Evolutionary conservation across 2,329 filamentous ascomycete genomes (phyloP).

Genomic region (Cadophora sp.): DNA sequence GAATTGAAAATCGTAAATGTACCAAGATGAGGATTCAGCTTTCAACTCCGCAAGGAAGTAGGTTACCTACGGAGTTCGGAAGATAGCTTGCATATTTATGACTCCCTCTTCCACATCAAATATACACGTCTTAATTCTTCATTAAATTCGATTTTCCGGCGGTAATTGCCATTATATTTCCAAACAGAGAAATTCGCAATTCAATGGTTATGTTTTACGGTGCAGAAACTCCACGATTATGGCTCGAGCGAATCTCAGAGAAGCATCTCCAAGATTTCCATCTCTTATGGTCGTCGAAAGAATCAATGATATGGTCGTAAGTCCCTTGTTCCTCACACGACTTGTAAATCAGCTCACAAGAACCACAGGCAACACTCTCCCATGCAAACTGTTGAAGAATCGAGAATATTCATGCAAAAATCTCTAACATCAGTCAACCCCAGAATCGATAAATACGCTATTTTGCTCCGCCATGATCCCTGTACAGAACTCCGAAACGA

Average conservation of each 20-base stretch:
- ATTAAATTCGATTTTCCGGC: too few relatives aligned
- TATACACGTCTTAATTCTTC: too few relatives aligned
- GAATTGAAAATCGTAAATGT: too few relatives aligned
- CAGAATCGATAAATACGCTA: constrained; percentile 25
- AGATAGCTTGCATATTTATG: too few relatives aligned
- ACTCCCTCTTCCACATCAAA: too few relatives aligned
- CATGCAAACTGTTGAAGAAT: constrained; percentile 21
- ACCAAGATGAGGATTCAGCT: too few relatives aligned
- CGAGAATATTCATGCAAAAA: constrained; percentile 17
- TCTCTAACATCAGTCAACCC: constrained; percentile 20
- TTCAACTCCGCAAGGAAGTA: too few relatives aligned
- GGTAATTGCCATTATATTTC: too few relatives aligned
- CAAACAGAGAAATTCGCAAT: too few relatives aligned
- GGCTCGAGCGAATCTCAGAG: constrained; percentile 25
- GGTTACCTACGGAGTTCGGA: too few relatives aligned
- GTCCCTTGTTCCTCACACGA: too few relatives aligned
- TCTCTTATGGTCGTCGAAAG: constrained; percentile 22
- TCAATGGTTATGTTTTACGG: constrained; percentile 24
- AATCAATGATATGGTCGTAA: constrained; percentile 28
- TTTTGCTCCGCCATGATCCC: constrained; percentile 18
- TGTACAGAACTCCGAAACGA: neutral
- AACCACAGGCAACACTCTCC: constrained; percentile 1
- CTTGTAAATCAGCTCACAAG: too few relatives aligned
- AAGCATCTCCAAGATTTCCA: constrained; percentile 29
- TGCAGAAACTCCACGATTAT: constrained; percentile 26